phyloP scores from a whole-genome alignment of 495 filamentous ascomycete species.

The Venustampulla echinocandica region DNA sequence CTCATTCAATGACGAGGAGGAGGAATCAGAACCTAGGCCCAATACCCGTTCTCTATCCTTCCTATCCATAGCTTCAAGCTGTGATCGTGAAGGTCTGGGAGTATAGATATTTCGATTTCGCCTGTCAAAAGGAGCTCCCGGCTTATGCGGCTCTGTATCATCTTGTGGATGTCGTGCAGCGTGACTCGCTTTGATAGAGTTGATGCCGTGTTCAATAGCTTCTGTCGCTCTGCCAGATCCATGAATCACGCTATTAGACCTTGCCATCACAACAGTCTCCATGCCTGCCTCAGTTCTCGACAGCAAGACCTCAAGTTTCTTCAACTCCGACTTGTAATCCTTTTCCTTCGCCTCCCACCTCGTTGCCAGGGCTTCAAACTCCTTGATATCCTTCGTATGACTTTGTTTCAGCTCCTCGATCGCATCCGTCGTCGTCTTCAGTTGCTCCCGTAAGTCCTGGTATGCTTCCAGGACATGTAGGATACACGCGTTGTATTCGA shows the following conservation, averaged over 20 bases:
- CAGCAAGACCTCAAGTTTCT: constrained; percentile 39
- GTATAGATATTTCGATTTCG: neutral
- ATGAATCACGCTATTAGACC: constrained; percentile 31
- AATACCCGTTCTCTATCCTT: neutral
- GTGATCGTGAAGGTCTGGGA: neutral
- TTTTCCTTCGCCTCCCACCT: constrained; percentile 17
- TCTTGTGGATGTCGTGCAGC: neutral
- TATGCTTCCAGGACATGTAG: constrained; percentile 22
- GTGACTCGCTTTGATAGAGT: constrained; percentile 2
- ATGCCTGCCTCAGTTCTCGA: constrained; percentile 37
- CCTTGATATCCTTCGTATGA: constrained; percentile 14
- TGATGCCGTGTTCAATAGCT: constrained; percentile 1
- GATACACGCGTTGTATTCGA: constrained; percentile 19
- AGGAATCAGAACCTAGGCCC: constrained; percentile 6
- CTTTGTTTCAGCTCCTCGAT: constrained; percentile 15
- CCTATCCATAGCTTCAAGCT: constrained; percentile 6
- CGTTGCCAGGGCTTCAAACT: constrained; percentile 11
- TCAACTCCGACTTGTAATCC: constrained; percentile 38
- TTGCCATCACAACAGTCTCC: constrained; percentile 35
- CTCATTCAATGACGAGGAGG: constrained; percentile 4
- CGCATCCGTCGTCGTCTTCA: constrained; percentile 6
- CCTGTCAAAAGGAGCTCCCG: neutral
- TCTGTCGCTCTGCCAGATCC: constrained; percentile 4
- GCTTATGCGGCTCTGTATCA: neutral
- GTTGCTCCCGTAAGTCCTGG: constrained; percentile 11